A percentile compares a stretch with the other conserved stretches of the same genome.
phyloP scores from a whole-genome alignment of 371 early-diverging fungal genomes.

The Lichtheimia hyalospora region DNA sequence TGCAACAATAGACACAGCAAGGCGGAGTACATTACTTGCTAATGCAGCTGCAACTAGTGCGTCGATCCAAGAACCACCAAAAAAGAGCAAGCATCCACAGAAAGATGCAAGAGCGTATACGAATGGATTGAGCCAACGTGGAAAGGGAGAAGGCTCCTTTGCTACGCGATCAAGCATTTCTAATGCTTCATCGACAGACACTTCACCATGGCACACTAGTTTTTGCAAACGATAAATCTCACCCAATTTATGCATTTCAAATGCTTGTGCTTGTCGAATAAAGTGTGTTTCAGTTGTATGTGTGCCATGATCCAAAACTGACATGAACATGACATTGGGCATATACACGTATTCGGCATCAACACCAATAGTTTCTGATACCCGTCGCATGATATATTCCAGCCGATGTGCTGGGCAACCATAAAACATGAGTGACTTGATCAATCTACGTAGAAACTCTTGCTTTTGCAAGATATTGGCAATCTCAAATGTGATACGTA shows the following conservation, averaged over 20 bases:
- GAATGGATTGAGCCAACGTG: constrained; percentile 50
- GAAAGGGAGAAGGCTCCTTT: constrained; percentile 42
- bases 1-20: not conserved
- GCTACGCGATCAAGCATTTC: constrained; percentile 47
- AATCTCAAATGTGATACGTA: constrained; percentile 59
- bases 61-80: constrained; percentile 42
- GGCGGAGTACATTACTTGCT: constrained; percentile 36
- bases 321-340: constrained; percentile 72
- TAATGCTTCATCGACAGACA: constrained; percentile 54
- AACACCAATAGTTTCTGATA: constrained; percentile 61
- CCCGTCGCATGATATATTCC: constrained; percentile 50
- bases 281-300: constrained; percentile 82
- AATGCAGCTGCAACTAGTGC: constrained; percentile 38
- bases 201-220: constrained; percentile 45
- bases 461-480: constrained; percentile 63
- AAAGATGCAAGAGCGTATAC: constrained; percentile 51
- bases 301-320: constrained; percentile 69
- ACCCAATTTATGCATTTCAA: constrained; percentile 69
- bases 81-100: constrained; percentile 48
- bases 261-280: constrained; percentile 54
- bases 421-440: constrained; percentile 55
- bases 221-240: constrained; percentile 58
- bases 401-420: constrained; percentile 64
- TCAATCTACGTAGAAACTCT: constrained; percentile 56
- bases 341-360: constrained; percentile 69